Conservation (phyloP, 1,139 yeast species). For the Magnusiomyces suaveolens region DNA sequence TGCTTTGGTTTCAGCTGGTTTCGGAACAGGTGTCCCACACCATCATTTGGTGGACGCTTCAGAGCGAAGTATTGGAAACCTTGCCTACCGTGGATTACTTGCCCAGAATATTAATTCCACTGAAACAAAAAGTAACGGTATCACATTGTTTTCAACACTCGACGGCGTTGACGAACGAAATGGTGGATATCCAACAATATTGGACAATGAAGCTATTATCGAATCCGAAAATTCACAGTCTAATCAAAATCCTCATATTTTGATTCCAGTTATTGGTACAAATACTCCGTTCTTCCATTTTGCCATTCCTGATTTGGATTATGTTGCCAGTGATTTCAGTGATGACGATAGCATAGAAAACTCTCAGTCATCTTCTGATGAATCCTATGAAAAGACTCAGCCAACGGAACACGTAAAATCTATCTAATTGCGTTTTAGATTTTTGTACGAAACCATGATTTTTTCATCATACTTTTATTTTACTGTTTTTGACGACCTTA, state of each 20-base stretch:
- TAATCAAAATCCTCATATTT: slow-evolving; percentile 17
- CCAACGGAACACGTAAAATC: neutral
- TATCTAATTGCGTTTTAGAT: neutral
- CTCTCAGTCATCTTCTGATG: neutral
- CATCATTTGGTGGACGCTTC: slow-evolving; percentile 1
- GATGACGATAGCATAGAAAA: neutral
- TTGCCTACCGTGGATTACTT: neutral
- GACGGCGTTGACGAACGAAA: neutral
- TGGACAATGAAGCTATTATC: neutral
- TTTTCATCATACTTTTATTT: neutral
- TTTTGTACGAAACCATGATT: neutral
- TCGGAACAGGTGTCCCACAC: slow-evolving; percentile 43
- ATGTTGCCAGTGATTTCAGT: neutral
- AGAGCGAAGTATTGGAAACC: slow-evolving; percentile 1
- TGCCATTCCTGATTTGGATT: slow-evolving; percentile 65
- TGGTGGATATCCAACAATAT: neutral
- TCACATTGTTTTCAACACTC: neutral
- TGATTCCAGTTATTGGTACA: slow-evolving; percentile 56
- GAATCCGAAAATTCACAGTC: neutral
- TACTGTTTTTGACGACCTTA: neutral
- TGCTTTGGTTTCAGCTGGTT: slow-evolving; percentile 65
- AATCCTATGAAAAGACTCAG: neutral
- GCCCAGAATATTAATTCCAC: neutral
- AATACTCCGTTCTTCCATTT: slow-evolving; percentile 79
- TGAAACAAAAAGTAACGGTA: neutral